A percentile compares a stretch with the other conserved stretches of the same genome.
These are phyloP conservation scores for Coemansia sp. DNA, from an alignment of 192 early-diverging fungal species.

Conservation along the genomic window DNA sequence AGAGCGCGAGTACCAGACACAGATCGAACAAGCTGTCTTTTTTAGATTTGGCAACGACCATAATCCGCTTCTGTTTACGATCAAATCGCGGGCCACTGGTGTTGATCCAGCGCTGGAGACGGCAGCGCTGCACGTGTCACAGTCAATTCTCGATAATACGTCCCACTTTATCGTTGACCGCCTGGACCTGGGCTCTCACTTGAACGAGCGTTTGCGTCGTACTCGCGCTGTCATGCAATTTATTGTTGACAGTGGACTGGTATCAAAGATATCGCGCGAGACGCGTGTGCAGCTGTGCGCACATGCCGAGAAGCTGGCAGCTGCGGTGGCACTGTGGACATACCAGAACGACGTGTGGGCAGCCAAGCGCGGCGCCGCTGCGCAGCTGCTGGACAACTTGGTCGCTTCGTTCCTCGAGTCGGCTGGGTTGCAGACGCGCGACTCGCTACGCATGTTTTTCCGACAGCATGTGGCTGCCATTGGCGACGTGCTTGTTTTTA, in stretches of 20 bases:
- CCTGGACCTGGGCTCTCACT: conserved; percentile 39
- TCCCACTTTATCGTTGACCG: conserved; percentile 41
- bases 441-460: conserved; percentile 43
- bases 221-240: conserved; percentile 35
- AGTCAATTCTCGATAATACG: conserved; percentile 39
- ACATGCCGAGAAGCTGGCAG: conserved; percentile 45
- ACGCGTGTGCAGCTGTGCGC: conserved; percentile 28
- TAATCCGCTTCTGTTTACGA: conserved; percentile 39
- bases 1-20: conserved; percentile 21
- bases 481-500: conserved; percentile 30
- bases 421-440: conserved; percentile 24
- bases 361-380: conserved; percentile 11
- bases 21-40: conserved; percentile 55
- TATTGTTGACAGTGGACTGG: conserved; percentile 23
- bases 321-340: conserved; percentile 41
- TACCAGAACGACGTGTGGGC: conserved; percentile 41
- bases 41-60: conserved; percentile 20
- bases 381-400: conserved; percentile 37
- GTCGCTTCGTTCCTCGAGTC: conserved; percentile 34
- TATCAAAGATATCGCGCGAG: conserved; percentile 11
- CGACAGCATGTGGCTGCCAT: conserved; percentile 26
- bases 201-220: conserved; percentile 38
- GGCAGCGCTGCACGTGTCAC: conserved; percentile 36
- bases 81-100: conserved; percentile 17
- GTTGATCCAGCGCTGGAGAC: conserved; percentile 31